Conservation (phyloP, 306 rosid species). For the Rubus parviflorus region DNA sequence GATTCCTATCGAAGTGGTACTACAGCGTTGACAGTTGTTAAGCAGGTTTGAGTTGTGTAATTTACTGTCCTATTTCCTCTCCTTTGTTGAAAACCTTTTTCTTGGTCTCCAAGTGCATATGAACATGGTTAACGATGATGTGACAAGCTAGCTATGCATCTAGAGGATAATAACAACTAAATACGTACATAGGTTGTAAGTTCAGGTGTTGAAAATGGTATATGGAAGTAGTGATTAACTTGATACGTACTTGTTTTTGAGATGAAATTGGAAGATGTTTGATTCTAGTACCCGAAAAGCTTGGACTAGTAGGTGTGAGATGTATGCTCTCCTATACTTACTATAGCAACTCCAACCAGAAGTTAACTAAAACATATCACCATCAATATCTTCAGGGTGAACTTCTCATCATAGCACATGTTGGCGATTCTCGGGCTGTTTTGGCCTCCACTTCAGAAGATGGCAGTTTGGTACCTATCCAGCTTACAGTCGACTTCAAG, state of each 20-base stretch:
- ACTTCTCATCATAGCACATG: constrained; percentile 55
- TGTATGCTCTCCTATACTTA: neutral
- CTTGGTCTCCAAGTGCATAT: neutral
- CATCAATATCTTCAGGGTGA: constrained; percentile 49
- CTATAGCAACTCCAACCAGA: neutral
- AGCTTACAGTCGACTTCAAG: constrained; percentile 68
- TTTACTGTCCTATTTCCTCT: neutral
- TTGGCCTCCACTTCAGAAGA: constrained; percentile 58
- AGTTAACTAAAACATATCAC: constrained; percentile 15
- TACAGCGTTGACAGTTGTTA: constrained; percentile 77
- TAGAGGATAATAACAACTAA: neutral
- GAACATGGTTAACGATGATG: neutral
- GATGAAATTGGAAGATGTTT: neutral
- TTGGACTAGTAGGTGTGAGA: neutral
- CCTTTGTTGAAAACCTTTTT: neutral
- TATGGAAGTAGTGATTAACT: neutral
- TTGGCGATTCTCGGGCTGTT: constrained; percentile 80
- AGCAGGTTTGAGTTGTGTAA: constrained; percentile 45
- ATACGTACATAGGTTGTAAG: neutral
- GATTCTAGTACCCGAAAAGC: neutral
- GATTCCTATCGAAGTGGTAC: constrained; percentile 73
- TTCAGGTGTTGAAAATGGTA: neutral
- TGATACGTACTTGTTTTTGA: neutral
- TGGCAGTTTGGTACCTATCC: constrained; percentile 53
- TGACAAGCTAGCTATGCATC: constrained; percentile 1